Base-by-base conservation (phyloP, 768 basidiomycete species). In the Amyloporia xantha region DNA sequence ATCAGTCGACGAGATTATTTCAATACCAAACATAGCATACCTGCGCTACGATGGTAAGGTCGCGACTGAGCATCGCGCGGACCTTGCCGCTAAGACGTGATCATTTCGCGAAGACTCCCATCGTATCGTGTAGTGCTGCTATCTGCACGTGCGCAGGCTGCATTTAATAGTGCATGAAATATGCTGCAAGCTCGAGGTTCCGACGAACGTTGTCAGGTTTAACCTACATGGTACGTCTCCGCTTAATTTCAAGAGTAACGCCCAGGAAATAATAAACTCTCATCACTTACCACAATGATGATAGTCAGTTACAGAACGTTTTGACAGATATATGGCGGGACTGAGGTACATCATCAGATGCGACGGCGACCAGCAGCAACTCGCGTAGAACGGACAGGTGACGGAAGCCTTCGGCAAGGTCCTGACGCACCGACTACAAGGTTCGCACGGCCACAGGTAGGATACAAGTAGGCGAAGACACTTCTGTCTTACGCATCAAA, bases 141-240 rank as follows among this genome's bases (percentile, higher is more conserved):
- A 98, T 90, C 62, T 91, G 89, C 66, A 90, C 66, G 61, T 99
- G 95, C 1, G 84, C 76, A 1, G 92, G 76, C 68, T 93, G 91
- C 40, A 99, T 69, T 60, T 86, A 76, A 65, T 92, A 96, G 62
- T 97, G 92, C 3, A 95, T 94, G 68, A 99, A 99, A 75, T 97
- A 98, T 2, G 94, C 96, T 0, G 96, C 95, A 12, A 99, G 81
- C 64, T 98, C 95, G 53, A 99, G 78, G 59, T 81, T 85, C 45
- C 95, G 79, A 56, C 78, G 77, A 47, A 86, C 68, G 59, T 93
- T 89, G 44, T 90, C 85, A 0, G 95, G 90, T 23, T 94, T 87
- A 49, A 86, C 82, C 58, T 86, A 78, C 2, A 75, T 76, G 10
- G 93, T 73, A 33, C 85, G 82, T 57, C 93, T 79, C 49, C 92